phyloP scores from a whole-genome alignment of 306 rosid species.

The Pyrus pyrifolia region DNA sequence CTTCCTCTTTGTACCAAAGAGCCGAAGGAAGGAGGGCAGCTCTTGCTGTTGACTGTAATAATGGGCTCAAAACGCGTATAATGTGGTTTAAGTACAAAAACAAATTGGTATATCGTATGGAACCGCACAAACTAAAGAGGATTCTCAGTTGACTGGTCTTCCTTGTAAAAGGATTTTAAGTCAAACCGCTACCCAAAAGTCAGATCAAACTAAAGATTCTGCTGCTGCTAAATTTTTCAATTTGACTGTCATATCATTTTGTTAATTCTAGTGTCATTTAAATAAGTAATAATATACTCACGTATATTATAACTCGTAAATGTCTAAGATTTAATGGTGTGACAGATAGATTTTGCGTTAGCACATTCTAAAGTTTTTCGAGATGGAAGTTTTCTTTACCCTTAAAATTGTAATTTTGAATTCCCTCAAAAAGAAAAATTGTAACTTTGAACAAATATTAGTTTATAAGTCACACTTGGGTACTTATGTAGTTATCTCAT shows the following conservation, averaged over 20 bases:
- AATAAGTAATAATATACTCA: too few species aligned
- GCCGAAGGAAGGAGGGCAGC: slow-evolving; percentile 21
- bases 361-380: too few species aligned
- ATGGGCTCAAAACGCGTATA: slow-evolving; percentile 51
- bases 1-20: slow-evolving; percentile 17
- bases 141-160: slow-evolving; percentile 34
- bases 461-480: too few species aligned
- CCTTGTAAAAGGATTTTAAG: not conserved
- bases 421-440: too few species aligned
- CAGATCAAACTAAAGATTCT: not conserved
- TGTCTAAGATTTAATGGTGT: too few species aligned
- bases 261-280: too few species aligned
- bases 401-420: not conserved
- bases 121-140: not conserved
- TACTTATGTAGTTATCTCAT: too few species aligned
- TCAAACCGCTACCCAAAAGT: not conserved
- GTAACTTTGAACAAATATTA: not conserved
- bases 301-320: too few species aligned
- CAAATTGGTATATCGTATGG: not conserved
- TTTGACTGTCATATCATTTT: too few species aligned
- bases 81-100: not conserved
- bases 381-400: not conserved
- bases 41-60: slow-evolving; percentile 36
- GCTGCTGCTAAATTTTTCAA: fast-evolving
- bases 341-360: fast-evolving